Percentiles rank a stretch among this genome's conserved stretches.
Evolutionary conservation across 345 rosid species (phyloP).

Genomic region (Dimocarpus longan): DNA sequence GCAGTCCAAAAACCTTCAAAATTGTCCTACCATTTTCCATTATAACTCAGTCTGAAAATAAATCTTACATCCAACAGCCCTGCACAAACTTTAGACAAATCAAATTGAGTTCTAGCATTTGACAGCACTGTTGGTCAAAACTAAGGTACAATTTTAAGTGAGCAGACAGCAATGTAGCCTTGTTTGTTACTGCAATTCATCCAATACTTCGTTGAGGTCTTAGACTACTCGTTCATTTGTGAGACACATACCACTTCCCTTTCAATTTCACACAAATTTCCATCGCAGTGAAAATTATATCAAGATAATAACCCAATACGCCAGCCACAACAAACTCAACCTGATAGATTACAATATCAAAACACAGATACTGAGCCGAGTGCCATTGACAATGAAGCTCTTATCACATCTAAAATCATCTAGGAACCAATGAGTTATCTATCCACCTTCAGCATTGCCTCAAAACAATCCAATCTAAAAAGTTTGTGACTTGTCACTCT

Average conservation of each 20-base stretch:
- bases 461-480: background rate
- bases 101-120: background rate
- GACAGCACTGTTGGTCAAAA: background rate
- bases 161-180: background rate
- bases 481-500: background rate
- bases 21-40: too few species aligned
- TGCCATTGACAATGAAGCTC: background rate
- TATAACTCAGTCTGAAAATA: too few species aligned
- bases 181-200: background rate
- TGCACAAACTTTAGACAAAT: background rate
- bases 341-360: background rate
- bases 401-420: background rate
- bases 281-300: too few species aligned
- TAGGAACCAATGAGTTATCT: too few species aligned
- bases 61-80: background rate
- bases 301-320: background rate
- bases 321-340: background rate
- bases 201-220: background rate
- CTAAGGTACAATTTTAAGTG: too few species aligned
- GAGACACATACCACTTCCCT: background rate
- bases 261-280: background rate
- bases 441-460: background rate
- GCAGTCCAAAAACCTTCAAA: too few species aligned
- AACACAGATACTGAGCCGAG: too few species aligned
- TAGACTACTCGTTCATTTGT: background rate